Conservation (phyloP, 441 rosid species). For the Syzygium syzygioides region DNA sequence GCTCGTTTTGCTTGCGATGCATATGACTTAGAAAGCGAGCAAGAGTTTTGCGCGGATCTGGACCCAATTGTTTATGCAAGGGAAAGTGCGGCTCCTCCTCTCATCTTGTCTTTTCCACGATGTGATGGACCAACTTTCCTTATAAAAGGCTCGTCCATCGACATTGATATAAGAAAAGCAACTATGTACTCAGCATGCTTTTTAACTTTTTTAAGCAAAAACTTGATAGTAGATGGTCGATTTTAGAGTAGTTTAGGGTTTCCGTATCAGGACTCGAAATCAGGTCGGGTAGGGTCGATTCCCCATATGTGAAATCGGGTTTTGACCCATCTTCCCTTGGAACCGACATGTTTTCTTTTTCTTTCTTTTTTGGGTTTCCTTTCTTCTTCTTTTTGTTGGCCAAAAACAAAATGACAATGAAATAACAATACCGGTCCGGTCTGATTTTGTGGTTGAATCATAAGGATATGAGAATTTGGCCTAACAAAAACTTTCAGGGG, state of each 20-base stretch:
- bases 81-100: background rate
- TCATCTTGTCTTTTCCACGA: background rate
- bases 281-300: fast-evolving
- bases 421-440: fast-evolving
- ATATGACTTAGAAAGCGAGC: background rate
- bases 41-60: background rate
- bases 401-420: fast-evolving
- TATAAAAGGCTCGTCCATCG: background rate
- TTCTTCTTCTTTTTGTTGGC: fast-evolving
- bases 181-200: background rate
- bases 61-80: background rate
- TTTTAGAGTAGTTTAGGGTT: background rate
- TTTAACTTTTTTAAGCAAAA: background rate
- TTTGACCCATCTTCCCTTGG: fast-evolving
- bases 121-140: background rate
- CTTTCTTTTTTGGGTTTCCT: background rate
- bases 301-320: fast-evolving
- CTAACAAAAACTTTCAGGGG: background rate
- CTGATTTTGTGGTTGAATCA: background rate
- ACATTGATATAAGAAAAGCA: background rate
- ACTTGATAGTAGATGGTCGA: background rate
- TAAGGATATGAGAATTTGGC: background rate
- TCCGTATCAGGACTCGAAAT: fast-evolving
- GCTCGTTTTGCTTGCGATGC: background rate
- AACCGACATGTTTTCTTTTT: background rate